Conservation (phyloP, 1,139 yeast species). For the Blastobotrys buckinghamii region DNA sequence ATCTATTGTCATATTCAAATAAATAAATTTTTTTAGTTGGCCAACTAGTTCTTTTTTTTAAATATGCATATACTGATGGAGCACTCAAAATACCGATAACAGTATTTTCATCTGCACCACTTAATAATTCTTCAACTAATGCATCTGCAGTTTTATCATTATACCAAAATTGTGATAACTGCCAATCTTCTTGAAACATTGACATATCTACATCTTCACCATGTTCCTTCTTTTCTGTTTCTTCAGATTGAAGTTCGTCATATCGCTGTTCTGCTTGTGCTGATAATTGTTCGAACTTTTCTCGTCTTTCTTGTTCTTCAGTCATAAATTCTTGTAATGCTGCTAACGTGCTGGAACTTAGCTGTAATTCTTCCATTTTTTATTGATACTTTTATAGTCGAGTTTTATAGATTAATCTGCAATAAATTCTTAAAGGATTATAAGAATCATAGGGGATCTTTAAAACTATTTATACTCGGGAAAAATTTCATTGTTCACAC, state of each 20-base stretch:
- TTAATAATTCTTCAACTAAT: conserved; percentile 63
- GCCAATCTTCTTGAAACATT: conserved; percentile 87
- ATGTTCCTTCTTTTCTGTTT: conserved; percentile 8
- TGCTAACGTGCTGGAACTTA: conserved; percentile 69
- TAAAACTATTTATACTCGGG: too few relatives aligned
- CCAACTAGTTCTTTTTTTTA: conserved; percentile 40
- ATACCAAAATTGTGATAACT: conserved; percentile 81
- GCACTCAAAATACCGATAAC: conserved; percentile 77
- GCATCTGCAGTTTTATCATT: conserved; percentile 59
- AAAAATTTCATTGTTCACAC: too few relatives aligned
- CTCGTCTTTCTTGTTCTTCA: conserved; percentile 58
- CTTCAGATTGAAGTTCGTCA: conserved; percentile 11
- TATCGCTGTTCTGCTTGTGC: conserved; percentile 54
- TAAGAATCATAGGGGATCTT: too few relatives aligned
- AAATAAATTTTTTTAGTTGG: conserved; percentile 53
- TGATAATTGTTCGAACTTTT: conserved; percentile 53
- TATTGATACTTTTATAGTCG: background rate
- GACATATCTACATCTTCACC: conserved; percentile 43
- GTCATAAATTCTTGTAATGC: conserved; percentile 66
- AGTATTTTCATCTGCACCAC: conserved; percentile 64
- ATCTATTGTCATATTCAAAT: conserved; percentile 72
- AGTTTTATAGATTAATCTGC: too few relatives aligned
- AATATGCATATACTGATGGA: conserved; percentile 87
- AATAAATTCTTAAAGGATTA: too few relatives aligned
- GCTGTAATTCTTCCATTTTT: conserved; percentile 15